Evolutionary conservation across 2,329 filamentous ascomycete genomes (phyloP).

Genomic region (Botrytis squamosa): DNA sequence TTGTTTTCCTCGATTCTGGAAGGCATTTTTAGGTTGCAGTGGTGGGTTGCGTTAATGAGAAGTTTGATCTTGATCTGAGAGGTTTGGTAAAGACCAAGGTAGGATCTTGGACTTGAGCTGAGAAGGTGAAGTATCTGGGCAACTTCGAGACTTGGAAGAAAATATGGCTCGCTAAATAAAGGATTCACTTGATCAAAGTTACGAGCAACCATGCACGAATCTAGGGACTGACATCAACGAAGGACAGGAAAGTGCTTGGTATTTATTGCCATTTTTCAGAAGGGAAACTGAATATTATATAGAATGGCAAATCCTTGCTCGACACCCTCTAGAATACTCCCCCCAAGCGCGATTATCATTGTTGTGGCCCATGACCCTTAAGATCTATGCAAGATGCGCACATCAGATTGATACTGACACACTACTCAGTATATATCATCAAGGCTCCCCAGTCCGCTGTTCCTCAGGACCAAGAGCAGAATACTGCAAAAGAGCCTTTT

Average conservation of each 20-base stretch:
- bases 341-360: background rate
- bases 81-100: background rate
- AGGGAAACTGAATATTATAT: background rate
- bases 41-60: background rate
- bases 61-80: background rate
- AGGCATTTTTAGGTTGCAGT: background rate
- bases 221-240: background rate
- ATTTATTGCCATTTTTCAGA: background rate
- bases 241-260: background rate
- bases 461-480: background rate
- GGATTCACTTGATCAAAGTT: background rate
- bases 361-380: background rate
- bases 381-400: background rate
- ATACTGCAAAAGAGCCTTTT: background rate
- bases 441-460: background rate
- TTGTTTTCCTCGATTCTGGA: background rate
- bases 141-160: background rate
- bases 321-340: fast-evolving
- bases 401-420: background rate
- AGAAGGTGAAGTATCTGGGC: background rate
- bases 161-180: background rate
- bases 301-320: too few species aligned
- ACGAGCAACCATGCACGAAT: background rate
- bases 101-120: background rate
- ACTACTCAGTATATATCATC: too few species aligned